Evolutionary conservation across 345 rosid genomes (phyloP).

Genomic region (Eucalyptus regnans): DNA sequence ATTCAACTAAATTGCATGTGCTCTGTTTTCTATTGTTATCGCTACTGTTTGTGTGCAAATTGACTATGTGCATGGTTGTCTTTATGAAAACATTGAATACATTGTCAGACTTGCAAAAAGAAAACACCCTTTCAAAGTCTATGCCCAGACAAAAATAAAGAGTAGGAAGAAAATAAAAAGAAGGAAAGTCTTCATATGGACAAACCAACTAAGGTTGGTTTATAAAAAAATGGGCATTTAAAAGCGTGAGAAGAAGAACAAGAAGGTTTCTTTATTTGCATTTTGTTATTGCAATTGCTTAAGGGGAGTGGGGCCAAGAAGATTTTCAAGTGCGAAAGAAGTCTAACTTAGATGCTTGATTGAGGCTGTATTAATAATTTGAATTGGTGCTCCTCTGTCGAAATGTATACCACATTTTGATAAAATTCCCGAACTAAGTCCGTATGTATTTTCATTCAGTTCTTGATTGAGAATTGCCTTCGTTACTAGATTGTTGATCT

Average conservation of each 20-base stretch:
- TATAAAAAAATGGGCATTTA: neutral
- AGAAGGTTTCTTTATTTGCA: neutral
- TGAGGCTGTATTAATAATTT: too few relatives aligned
- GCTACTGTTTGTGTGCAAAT: fast-evolving
- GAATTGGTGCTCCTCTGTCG: fast-evolving
- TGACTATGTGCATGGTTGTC: neutral
- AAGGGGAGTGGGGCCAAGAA: neutral
- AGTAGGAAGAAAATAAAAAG: too few relatives aligned
- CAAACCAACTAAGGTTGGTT: neutral
- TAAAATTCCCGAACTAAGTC: too few relatives aligned
- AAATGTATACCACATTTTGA: fast-evolving
- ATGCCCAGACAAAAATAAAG: neutral
- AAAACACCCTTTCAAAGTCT: neutral
- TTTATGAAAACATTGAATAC: neutral
- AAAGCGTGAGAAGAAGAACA: neutral
- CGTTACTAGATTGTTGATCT: too few relatives aligned
- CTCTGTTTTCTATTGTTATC: too few relatives aligned
- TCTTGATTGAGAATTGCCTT: too few relatives aligned
- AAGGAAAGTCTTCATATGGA: neutral
- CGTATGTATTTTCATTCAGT: too few relatives aligned
- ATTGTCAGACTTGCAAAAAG: neutral
- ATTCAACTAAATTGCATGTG: too few relatives aligned
- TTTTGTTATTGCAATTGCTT: neutral
- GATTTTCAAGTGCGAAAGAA: neutral
- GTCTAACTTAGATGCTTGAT: constrained; percentile 9